These are phyloP conservation scores for Lachancea kluyveri DNA, from an alignment of 805 yeast genomes.

Conservation along the genomic window DNA sequence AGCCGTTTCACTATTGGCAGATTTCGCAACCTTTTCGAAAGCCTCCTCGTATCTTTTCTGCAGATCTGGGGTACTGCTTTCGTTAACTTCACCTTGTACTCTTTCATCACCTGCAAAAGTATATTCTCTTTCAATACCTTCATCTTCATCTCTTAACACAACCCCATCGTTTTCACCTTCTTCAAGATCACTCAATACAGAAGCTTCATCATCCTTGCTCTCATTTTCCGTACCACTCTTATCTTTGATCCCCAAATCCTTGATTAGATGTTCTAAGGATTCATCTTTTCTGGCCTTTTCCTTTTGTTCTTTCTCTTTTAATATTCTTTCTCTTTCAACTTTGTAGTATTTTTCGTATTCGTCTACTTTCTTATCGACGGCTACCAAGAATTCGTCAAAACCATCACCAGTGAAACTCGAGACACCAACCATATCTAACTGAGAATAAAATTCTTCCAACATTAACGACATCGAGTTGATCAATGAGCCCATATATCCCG, in stretches of 20 bases:
- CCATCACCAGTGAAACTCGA: conserved; percentile 93
- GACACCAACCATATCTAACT: conserved; percentile 86
- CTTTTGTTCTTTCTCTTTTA: conserved; percentile 68
- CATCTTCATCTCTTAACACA: conserved; percentile 41
- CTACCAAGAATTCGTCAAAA: conserved; percentile 80
- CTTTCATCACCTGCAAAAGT: conserved; percentile 65
- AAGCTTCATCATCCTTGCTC: conserved; percentile 43
- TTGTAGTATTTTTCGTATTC: conserved; percentile 82
- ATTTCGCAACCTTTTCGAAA: conserved; percentile 54
- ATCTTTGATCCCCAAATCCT: conserved; percentile 70
- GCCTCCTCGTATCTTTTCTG: conserved; percentile 72
- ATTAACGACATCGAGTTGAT: conserved; percentile 93
- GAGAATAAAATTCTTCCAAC: conserved; percentile 93
- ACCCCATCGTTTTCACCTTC: conserved; percentile 39
- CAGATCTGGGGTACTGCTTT: conserved; percentile 37
- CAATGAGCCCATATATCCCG: conserved; percentile 91
- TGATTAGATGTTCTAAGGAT: conserved; percentile 68
- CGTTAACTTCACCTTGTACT: conserved; percentile 49
- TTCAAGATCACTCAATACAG: conserved; percentile 40
- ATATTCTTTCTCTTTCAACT: conserved; percentile 77
- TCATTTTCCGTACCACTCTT: conserved; percentile 13
- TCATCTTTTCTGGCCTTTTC: conserved; percentile 68
- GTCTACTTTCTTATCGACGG: conserved; percentile 78
- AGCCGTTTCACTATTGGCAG: conserved; percentile 60
- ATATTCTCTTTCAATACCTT: conserved; percentile 58